These are phyloP conservation scores for Cladosporium oxysporum DNA, from an alignment of 2,329 filamentous ascomycete species.

Conservation along the genomic window DNA sequence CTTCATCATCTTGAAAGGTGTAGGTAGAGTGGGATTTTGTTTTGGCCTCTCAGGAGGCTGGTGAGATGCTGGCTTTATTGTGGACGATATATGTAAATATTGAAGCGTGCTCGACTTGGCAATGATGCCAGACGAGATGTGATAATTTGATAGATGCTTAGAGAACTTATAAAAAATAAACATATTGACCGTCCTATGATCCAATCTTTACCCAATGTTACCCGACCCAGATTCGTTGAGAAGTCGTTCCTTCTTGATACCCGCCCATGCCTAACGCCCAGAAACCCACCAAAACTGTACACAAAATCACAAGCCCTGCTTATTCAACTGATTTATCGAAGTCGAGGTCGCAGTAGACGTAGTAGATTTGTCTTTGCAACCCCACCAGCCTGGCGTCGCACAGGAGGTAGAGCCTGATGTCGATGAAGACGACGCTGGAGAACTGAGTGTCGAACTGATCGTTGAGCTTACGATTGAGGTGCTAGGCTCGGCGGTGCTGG, in stretches of 20 bases:
- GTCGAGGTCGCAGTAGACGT: constrained; percentile 25
- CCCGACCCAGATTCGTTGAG: not conserved
- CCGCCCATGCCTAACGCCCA: not conserved
- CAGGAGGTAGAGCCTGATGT: constrained; percentile 50
- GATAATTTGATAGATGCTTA: not conserved
- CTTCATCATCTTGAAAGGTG: not conserved
- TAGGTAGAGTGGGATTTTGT: too few relatives aligned
- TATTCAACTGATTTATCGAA: not conserved
- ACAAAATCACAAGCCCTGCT: not conserved
- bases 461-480: not conserved
- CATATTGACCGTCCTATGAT: not conserved
- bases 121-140: not conserved
- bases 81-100: not conserved
- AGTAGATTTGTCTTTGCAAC: constrained; percentile 59
- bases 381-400: constrained; percentile 66
- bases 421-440: not conserved
- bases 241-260: not conserved
- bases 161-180: not conserved
- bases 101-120: not conserved
- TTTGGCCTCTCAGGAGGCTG: not conserved
- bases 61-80: not conserved
- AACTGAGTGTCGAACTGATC: not conserved
- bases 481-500: not conserved
- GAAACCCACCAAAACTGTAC: not conserved
- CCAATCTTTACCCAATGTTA: not conserved